A percentile compares a stretch with the other conserved stretches of the same genome.
These are phyloP conservation scores for Colletotrichum graminicola DNA, from an alignment of 2,329 filamentous ascomycete genomes.

Conservation along the genomic window DNA sequence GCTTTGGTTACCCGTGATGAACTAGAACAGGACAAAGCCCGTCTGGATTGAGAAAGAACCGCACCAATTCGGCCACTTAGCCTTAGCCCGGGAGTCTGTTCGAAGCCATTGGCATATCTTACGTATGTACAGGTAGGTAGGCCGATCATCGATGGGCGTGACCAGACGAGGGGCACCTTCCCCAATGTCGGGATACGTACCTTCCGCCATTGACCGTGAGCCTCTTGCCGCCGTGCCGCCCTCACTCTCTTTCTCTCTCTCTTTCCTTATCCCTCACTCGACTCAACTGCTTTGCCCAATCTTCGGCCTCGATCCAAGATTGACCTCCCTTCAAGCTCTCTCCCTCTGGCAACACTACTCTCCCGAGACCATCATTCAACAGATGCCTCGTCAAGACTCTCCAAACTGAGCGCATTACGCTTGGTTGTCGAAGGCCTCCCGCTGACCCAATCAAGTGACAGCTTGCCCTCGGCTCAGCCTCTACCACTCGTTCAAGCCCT, in stretches of 20 bases:
- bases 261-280: background rate
- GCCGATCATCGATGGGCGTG: background rate
- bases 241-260: background rate
- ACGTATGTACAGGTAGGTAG: no score
- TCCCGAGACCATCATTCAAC: conserved; percentile 1
- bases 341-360: background rate
- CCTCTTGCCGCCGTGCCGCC: background rate
- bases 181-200: background rate
- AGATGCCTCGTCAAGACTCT: conserved; percentile 7
- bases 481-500: conserved; percentile 32
- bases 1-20: background rate
- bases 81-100: background rate
- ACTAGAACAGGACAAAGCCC: background rate
- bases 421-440: conserved; percentile 18
- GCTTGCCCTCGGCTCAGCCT: conserved; percentile 24
- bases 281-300: background rate
- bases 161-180: background rate
- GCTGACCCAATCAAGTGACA: conserved; percentile 7
- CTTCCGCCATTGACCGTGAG: background rate
- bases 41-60: background rate
- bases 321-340: conserved; percentile 12
- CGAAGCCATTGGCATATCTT: background rate
- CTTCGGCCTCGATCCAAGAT: conserved; percentile 22
- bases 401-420: background rate
- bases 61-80: background rate